Conservation (phyloP, 257 asterid species). For the Jaltomata sinuosa region DNA sequence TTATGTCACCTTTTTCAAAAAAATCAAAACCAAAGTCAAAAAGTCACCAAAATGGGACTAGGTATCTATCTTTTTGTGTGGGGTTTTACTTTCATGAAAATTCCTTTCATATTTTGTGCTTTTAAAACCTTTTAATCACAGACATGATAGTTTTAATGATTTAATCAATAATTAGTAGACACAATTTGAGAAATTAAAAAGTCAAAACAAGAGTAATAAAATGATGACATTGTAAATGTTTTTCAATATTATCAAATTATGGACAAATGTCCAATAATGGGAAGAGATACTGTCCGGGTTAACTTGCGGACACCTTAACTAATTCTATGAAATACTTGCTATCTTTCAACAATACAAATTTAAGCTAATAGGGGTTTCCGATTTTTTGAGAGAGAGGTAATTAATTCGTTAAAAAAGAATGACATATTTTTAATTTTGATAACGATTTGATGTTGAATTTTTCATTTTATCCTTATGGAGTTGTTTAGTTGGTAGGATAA, state of each 20-base stretch:
- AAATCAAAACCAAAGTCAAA: background rate
- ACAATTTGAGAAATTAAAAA: background rate
- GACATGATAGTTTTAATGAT: background rate
- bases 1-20: background rate
- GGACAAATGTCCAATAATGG: background rate
- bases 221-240: background rate
- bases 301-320: too few relatives aligned
- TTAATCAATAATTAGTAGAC: background rate
- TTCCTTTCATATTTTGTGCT: background rate
- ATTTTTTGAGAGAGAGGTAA: constrained; percentile 74
- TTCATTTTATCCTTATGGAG: too few relatives aligned
- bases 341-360: too few relatives aligned
- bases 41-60: background rate
- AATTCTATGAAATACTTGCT: too few relatives aligned
- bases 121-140: background rate
- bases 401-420: background rate
- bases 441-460: too few relatives aligned
- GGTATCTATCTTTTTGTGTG: background rate
- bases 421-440: too few relatives aligned
- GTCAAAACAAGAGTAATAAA: background rate
- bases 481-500: too few relatives aligned
- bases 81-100: background rate
- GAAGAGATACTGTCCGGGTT: background rate
- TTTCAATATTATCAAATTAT: too few relatives aligned
- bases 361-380: background rate